phyloP scores from a whole-genome alignment of 208 protist genomes.

The Hexamita inflata region DNA sequence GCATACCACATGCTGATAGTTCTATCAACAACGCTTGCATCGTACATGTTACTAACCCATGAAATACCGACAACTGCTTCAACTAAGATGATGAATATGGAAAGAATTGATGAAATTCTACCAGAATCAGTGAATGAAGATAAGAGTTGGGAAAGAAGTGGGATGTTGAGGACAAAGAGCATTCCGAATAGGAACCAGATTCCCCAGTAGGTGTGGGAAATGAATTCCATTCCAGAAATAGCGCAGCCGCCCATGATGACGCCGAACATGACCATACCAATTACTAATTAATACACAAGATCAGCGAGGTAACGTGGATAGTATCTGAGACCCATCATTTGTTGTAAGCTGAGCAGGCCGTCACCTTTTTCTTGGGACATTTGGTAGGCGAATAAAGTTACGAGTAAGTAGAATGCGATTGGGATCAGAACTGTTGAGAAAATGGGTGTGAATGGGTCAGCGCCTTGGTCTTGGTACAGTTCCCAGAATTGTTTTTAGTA shows the following conservation, averaged over 20 bases:
- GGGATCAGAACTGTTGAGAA: neutral
- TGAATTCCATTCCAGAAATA: too few species aligned
- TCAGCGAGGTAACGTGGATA: neutral
- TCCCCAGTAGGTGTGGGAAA: too few species aligned
- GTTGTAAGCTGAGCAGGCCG: neutral
- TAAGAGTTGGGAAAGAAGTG: neutral
- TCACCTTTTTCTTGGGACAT: neutral
- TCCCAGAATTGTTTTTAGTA: too few species aligned
- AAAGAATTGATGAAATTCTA: neutral
- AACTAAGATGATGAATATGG: neutral
- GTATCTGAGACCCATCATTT: constrained; percentile 20
- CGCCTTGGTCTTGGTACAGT: too few species aligned
- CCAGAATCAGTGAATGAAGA: neutral
- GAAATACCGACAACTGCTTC: neutral
- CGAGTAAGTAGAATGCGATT: neutral
- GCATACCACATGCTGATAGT: neutral
- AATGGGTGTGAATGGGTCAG: constrained; percentile 1
- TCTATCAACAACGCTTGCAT: neutral
- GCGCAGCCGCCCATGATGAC: too few species aligned
- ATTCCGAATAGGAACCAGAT: neutral
- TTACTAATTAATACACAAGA: neutral
- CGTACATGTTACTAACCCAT: too few species aligned
- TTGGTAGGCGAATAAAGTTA: neutral
- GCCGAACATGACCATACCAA: too few species aligned
- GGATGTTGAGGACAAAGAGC: neutral